Evolutionary conservation across 371 early-diverging fungal species (phyloP).

Genomic region (Syncephalis plumigaleata): DNA sequence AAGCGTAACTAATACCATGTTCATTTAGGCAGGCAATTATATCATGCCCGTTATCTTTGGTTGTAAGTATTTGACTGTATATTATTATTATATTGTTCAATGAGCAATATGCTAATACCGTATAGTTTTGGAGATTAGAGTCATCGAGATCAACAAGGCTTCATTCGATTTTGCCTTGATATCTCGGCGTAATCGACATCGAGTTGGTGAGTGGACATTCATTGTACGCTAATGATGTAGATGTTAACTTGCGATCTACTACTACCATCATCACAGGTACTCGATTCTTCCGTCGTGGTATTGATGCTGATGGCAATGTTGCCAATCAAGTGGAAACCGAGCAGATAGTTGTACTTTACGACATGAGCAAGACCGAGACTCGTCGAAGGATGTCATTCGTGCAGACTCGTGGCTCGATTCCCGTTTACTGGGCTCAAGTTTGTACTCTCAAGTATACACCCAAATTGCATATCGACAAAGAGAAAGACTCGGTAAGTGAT

Average conservation of each 20-base stretch:
- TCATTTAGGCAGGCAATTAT: constrained; percentile 48
- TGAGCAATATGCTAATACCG: neutral
- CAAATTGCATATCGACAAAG: constrained; percentile 47
- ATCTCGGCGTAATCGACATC: constrained; percentile 59
- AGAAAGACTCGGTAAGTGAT: constrained; percentile 38
- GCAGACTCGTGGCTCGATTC: constrained; percentile 97
- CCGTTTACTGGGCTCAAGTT: constrained; percentile 90
- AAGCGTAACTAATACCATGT: too few species aligned
- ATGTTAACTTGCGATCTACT: too few species aligned
- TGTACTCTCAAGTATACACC: constrained; percentile 89
- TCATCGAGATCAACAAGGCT: constrained; percentile 31
- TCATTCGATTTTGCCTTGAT: constrained; percentile 60
- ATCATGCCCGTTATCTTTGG: constrained; percentile 86
- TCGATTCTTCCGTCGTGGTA: constrained; percentile 90
- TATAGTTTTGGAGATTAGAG: constrained; percentile 30
- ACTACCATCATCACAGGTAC: constrained; percentile 26
- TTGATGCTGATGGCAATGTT: constrained; percentile 83
- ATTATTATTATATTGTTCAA: neutral
- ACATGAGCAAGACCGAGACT: constrained; percentile 5
- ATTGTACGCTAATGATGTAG: too few species aligned
- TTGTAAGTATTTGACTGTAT: constrained; percentile 29
- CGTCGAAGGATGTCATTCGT: constrained; percentile 44
- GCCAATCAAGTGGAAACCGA: constrained; percentile 99
- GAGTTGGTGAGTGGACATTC: constrained; percentile 25
- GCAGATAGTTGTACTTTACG: constrained; percentile 57